phyloP scores from a whole-genome alignment of 2,329 filamentous ascomycete genomes.

The Pestalotiopsis sp. region DNA sequence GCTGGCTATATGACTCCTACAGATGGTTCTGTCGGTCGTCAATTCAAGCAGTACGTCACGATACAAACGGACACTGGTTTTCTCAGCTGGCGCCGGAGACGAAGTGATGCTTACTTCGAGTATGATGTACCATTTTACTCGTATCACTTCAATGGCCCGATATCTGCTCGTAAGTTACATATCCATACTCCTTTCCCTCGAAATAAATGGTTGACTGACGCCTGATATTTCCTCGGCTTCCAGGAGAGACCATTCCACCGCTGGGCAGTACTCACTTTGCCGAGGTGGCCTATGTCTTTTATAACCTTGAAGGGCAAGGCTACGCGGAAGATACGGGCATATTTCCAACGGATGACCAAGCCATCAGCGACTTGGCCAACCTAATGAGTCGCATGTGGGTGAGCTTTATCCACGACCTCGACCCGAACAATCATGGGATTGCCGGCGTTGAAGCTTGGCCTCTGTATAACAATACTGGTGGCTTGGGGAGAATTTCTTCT shows the following conservation, averaged over 20 bases:
- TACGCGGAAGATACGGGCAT: too few species aligned
- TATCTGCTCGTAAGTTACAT: neutral
- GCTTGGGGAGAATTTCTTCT: neutral
- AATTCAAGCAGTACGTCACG: neutral
- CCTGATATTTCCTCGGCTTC: neutral
- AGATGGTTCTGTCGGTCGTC: neutral
- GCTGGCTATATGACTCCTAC: neutral
- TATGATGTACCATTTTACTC: neutral
- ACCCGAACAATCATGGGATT: neutral
- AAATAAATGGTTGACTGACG: fast-evolving
- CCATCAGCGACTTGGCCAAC: too few species aligned
- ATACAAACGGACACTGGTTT: neutral
- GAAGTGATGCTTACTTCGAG: neutral
- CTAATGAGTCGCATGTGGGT: too few species aligned
- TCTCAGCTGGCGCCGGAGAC: neutral
- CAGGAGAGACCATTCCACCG: neutral
- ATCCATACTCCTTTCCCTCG: fast-evolving
- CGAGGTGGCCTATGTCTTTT: neutral
- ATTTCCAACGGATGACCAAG: too few species aligned
- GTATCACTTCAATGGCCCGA: neutral
- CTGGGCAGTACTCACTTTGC: neutral
- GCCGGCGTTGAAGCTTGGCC: neutral
- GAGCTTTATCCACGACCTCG: too few species aligned
- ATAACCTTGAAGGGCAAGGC: too few species aligned
- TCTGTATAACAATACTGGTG: neutral